Base-by-base conservation (phyloP, 495 filamentous ascomycete genomes). In the Talaromyces ruber region DNA sequence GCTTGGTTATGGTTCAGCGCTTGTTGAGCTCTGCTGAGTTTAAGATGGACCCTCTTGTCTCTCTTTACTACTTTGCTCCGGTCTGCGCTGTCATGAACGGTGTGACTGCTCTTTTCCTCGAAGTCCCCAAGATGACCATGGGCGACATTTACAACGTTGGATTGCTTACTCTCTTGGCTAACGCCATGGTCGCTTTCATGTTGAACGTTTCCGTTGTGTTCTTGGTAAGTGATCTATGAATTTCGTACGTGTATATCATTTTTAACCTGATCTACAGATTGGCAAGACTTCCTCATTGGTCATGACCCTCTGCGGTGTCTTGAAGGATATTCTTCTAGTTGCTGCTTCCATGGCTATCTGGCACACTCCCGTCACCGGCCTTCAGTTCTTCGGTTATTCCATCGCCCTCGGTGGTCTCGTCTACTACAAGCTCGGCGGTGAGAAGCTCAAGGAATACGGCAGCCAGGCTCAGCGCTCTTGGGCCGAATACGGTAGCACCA, bases 31-130 rank as follows among this genome's bases (percentile, higher is more conserved):
- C 88, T 11, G 81, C 89, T 58, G 92, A 96, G 78, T 96, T 86
- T 84, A 96, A 96, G 86, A 97, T 97, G 92, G 92, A 97, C 73
- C 92, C 92, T 58, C 83, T 96, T 43, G 92, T 97, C 37, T 96
- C 93, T 7, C 84, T 97, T 11, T 97, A 96, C 84, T 96, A 97
- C 82, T 97, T 93, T 67, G 92, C 93, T 9, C 92, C 92, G 6
- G 86, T 93, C 65, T 97, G 92, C 77, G 91, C 92, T 59, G 80
- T 85, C 66, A 95, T 96, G 88, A 97, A 96, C 79, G 84, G 85
- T 68, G 63, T 84, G 21, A 88, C 92, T 45, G 89, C 87, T 62
- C 80, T 97, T 51, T 80, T 92, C 72, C 83, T 90, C 70, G 92
- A 97, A 72, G 65, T 91, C 3, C 89, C 90, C 60, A 80, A 76